Percentiles rank a stretch among this genome's conserved stretches.
phyloP scores from a whole-genome alignment of 2,329 filamentous ascomycete genomes.

The Trichoderma koningiopsis region DNA sequence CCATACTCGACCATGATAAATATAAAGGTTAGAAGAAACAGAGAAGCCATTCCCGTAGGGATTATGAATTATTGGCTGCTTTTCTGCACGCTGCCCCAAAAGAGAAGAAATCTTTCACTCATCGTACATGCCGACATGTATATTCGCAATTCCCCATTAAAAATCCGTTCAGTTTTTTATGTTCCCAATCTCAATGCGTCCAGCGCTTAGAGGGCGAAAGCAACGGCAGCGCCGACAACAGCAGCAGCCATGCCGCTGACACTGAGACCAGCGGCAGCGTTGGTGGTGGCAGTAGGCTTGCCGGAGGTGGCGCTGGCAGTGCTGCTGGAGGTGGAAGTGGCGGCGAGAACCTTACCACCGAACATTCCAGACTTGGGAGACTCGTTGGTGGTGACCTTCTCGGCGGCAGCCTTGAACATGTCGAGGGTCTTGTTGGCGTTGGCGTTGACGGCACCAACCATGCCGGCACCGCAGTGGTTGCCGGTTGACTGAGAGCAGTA shows the following conservation, averaged over 20 bases:
- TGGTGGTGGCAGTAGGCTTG: slow-evolving; percentile 2
- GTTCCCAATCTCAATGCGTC: neutral
- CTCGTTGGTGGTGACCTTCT: neutral
- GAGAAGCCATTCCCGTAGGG: slow-evolving; percentile 5
- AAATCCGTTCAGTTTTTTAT: neutral
- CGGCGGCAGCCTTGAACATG: slow-evolving; percentile 18
- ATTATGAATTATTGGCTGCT: slow-evolving; percentile 6
- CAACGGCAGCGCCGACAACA: slow-evolving; percentile 21
- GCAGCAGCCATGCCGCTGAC: slow-evolving; percentile 17
- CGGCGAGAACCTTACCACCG: slow-evolving; percentile 11
- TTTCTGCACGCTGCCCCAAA: slow-evolving; percentile 4
- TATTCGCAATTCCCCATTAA: slow-evolving; percentile 3
- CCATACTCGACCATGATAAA: neutral
- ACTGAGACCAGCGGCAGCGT: slow-evolving; percentile 4
- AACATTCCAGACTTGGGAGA: slow-evolving; percentile 15
- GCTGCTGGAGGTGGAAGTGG: neutral
- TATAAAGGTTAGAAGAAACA: slow-evolving; percentile 3
- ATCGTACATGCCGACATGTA: slow-evolving; percentile 18
- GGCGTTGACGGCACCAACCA: slow-evolving; percentile 27
- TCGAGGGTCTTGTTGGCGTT: slow-evolving; percentile 21
- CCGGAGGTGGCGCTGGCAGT: neutral
- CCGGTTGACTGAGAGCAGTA: slow-evolving; percentile 25
- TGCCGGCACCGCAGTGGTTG: slow-evolving; percentile 23
- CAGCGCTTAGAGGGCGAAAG: slow-evolving; percentile 15
- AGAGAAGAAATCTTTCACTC: neutral